phyloP scores from a whole-genome alignment of 208 protist species.

The Trypanosoma melophagium region DNA sequence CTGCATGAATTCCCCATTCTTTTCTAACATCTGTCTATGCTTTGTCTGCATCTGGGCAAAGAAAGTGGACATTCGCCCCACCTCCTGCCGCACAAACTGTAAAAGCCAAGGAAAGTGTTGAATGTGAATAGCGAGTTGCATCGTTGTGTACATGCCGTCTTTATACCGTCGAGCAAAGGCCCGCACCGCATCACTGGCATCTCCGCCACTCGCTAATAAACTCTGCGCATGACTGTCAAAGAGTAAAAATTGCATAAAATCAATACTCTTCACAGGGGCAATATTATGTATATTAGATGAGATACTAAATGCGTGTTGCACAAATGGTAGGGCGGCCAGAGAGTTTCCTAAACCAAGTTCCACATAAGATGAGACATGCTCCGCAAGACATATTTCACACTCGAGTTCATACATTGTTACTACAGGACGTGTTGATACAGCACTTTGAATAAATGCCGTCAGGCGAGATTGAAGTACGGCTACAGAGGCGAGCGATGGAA shows the following conservation, averaged over 20 bases:
- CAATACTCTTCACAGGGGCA: conserved; percentile 44
- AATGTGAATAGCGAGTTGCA: conserved; percentile 76
- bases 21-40: conserved; percentile 8
- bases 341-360: conserved; percentile 63
- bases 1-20: conserved; percentile 36
- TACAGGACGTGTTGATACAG: conserved; percentile 65
- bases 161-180: conserved; percentile 61
- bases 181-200: conserved; percentile 61
- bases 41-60: conserved; percentile 5
- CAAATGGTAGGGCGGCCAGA: conserved; percentile 56
- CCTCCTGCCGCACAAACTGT: conserved; percentile 40
- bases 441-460: conserved; percentile 46
- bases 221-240: conserved; percentile 34
- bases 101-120: conserved; percentile 65
- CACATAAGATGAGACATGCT: conserved; percentile 50
- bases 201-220: conserved; percentile 52
- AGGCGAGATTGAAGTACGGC: conserved; percentile 54
- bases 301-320: conserved; percentile 74
- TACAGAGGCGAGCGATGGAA: conserved; percentile 51
- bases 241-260: conserved; percentile 65
- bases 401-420: conserved; percentile 86
- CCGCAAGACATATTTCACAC: conserved; percentile 46
- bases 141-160: conserved; percentile 20
- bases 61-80: conserved; percentile 12
- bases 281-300: conserved; percentile 24